A percentile compares a stretch with the other conserved stretches of the same genome.
Conservation (phyloP, 352 stramenopile genomes). For the Phytophthora gonapodyides region DNA sequence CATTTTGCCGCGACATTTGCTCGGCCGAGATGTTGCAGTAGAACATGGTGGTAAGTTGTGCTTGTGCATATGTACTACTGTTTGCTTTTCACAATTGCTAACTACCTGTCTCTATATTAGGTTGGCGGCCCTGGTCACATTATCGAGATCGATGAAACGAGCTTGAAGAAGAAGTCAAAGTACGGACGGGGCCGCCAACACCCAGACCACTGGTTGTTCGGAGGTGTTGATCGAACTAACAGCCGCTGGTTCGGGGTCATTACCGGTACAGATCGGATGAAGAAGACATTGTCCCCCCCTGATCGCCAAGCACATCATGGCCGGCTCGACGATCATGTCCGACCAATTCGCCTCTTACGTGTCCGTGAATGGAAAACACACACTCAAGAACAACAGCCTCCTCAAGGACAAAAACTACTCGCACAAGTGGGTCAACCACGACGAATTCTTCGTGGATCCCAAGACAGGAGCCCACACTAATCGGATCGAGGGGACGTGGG, state of each 20-base stretch:
- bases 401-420: constrained; percentile 13
- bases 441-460: constrained; percentile 19
- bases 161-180: no score
- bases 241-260: constrained; percentile 8
- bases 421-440: constrained; percentile 26
- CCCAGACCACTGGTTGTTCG: constrained; percentile 2
- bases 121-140: neutral
- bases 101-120: neutral
- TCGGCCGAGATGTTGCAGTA: neutral
- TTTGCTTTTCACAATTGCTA: no score
- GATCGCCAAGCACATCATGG: constrained; percentile 5
- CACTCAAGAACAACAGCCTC: constrained; percentile 19
- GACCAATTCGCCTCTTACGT: constrained; percentile 32
- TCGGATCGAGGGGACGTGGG: constrained; percentile 21
- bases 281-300: constrained; percentile 1
- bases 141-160: constrained; percentile 6
- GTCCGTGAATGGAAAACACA: constrained; percentile 12
- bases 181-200: neutral
- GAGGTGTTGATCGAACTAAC: constrained; percentile 4
- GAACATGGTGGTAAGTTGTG: constrained; percentile 8
- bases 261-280: neutral
- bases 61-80: no score
- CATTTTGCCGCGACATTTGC: constrained; percentile 2
- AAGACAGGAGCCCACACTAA: constrained; percentile 20
- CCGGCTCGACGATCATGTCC: neutral